Evolutionary conservation across 2,329 filamentous ascomycete genomes (phyloP).

Genomic region (Trichophaea hybrida): DNA sequence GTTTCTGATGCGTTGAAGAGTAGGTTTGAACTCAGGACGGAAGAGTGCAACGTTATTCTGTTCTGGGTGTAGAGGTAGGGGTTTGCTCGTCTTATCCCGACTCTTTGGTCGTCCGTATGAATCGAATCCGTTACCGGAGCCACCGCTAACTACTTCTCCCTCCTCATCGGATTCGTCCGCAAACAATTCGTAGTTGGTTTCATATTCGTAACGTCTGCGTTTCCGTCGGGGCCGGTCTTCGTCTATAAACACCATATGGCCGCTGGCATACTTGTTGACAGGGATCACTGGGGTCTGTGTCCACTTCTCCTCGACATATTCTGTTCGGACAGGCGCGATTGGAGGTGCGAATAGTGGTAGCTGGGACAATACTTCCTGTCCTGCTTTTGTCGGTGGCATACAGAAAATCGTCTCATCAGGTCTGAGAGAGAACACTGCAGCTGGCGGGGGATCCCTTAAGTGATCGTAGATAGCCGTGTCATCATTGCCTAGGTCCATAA

Average conservation of each 20-base stretch:
- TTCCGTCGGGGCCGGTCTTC: conserved; percentile 51
- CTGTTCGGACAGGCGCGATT: conserved; percentile 38
- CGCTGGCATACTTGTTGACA: conserved; percentile 73
- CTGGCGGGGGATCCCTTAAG: conserved; percentile 44
- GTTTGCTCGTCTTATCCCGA: conserved; percentile 26
- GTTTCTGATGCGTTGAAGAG: conserved; percentile 77
- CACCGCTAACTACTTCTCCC: conserved; percentile 34
- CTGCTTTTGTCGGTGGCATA: conserved; percentile 56
- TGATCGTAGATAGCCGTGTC: conserved; percentile 33
- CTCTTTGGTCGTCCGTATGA: conserved; percentile 7
- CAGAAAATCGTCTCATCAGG: conserved; percentile 70
- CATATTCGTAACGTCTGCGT: conserved; percentile 69
- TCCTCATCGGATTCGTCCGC: conserved; percentile 52
- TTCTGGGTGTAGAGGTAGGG: conserved; percentile 43
- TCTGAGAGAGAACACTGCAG: conserved; percentile 68
- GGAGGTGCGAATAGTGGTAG: conserved; percentile 62
- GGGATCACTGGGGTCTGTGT: conserved; percentile 50
- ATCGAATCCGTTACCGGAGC: conserved; percentile 10
- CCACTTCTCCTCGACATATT: conserved; percentile 56
- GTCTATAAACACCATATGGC: conserved; percentile 53
- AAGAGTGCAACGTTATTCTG: conserved; percentile 74
- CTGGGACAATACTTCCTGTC: conserved; percentile 64
- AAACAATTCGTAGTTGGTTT: conserved; percentile 28
- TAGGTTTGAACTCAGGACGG: conserved; percentile 72
- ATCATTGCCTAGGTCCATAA: conserved; percentile 28